Conservation (phyloP, 1,284 basidiomycete species). For the Ceratobasidium sp. region DNA sequence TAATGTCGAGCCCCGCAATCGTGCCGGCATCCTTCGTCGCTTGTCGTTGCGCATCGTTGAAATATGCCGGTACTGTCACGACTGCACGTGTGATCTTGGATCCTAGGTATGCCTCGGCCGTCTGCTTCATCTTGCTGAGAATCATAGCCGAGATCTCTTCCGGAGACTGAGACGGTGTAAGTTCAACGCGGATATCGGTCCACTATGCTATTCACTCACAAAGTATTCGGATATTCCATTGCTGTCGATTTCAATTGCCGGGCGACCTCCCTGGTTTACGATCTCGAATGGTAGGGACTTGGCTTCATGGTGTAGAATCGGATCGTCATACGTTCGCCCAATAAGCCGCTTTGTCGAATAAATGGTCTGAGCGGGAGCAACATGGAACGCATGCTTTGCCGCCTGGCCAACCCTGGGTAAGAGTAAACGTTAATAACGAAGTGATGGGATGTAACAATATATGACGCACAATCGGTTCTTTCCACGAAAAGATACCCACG, state of each 20-base stretch:
- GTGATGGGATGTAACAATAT: too few species aligned
- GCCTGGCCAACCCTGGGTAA: not conserved
- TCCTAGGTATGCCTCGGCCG: not conserved
- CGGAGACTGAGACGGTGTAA: not conserved
- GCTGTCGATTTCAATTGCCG: slow-evolving; percentile 67
- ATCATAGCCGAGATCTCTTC: not conserved
- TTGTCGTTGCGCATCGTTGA: slow-evolving; percentile 57
- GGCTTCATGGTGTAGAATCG: not conserved
- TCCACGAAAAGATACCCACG: not conserved
- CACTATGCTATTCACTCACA: slow-evolving; percentile 49
- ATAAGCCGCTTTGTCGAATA: not conserved
- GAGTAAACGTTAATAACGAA: too few species aligned
- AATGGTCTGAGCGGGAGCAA: not conserved
- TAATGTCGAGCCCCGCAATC: slow-evolving; percentile 66
- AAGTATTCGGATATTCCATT: slow-evolving; percentile 67
- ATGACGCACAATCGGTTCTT: not conserved
- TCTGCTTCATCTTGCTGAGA: not conserved
- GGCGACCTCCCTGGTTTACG: slow-evolving; percentile 65
- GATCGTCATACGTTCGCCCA: not conserved
- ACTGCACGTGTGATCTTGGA: slow-evolving; percentile 64
- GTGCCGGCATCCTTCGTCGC: slow-evolving; percentile 68
- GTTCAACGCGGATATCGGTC: slow-evolving; percentile 55
- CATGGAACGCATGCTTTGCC: not conserved
- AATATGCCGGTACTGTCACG: slow-evolving; percentile 67
- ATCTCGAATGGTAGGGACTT: slow-evolving; percentile 68